Conservation (phyloP, 1,284 basidiomycete genomes). For the Mycena citricolor region DNA sequence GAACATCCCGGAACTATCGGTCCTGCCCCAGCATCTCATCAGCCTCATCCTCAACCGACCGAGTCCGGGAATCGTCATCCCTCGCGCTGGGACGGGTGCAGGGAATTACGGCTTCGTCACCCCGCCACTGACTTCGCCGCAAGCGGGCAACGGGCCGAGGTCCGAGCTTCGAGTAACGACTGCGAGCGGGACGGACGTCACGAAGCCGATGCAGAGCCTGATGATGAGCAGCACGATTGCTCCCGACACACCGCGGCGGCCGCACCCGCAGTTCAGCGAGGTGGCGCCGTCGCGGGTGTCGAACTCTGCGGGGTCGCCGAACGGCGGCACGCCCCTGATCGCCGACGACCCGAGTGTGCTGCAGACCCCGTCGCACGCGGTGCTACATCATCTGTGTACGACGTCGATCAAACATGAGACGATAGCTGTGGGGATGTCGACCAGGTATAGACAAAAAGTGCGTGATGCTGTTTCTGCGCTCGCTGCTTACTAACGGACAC, state of each 20-base stretch:
- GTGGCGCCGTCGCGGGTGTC: slow-evolving; percentile 28
- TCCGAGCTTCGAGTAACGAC: slow-evolving; percentile 37
- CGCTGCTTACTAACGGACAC: not conserved
- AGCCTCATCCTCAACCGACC: slow-evolving; percentile 87
- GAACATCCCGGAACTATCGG: slow-evolving; percentile 82
- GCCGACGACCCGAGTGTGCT: slow-evolving; percentile 92
- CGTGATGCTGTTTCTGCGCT: slow-evolving; percentile 21
- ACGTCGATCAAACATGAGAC: slow-evolving; percentile 95
- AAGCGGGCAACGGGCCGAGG: slow-evolving; percentile 5
- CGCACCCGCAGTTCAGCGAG: slow-evolving; percentile 1
- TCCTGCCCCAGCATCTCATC: slow-evolving; percentile 88
- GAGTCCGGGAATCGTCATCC: slow-evolving; percentile 30
- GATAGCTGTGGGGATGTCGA: slow-evolving; percentile 91
- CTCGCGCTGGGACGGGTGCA: slow-evolving; percentile 28
- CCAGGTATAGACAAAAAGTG: slow-evolving; percentile 92
- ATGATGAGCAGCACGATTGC: slow-evolving; percentile 14
- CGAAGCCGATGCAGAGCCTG: slow-evolving; percentile 6
- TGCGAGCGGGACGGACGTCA: slow-evolving; percentile 43
- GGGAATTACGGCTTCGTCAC: slow-evolving; percentile 27
- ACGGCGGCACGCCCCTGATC: slow-evolving; percentile 38
- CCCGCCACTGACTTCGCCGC: slow-evolving; percentile 15
- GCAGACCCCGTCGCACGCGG: slow-evolving; percentile 93
- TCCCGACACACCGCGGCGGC: slow-evolving; percentile 7
- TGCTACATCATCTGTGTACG: slow-evolving; percentile 94
- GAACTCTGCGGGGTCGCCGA: slow-evolving; percentile 30